Percentiles rank a stretch among this genome's conserved stretches.
phyloP scores from a whole-genome alignment of 2,329 filamentous ascomycete species.

The Lachnellula arida region DNA sequence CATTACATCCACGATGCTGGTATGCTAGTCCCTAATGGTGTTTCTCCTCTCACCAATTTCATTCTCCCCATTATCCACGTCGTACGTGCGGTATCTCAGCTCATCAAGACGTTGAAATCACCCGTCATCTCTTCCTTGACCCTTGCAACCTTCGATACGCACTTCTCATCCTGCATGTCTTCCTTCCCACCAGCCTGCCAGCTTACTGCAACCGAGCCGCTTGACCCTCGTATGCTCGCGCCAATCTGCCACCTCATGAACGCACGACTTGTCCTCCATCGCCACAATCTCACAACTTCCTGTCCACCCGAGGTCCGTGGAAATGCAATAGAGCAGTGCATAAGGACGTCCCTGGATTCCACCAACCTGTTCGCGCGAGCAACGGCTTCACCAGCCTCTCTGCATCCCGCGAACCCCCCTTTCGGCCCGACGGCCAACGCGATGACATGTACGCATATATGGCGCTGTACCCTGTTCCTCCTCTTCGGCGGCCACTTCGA shows the following conservation, averaged over 20 bases:
- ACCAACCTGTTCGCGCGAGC: slow-evolving; percentile 68
- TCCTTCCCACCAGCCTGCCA: slow-evolving; percentile 74
- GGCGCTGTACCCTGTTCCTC: slow-evolving; percentile 79
- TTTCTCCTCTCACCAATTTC: slow-evolving; percentile 59
- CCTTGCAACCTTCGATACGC: slow-evolving; percentile 72
- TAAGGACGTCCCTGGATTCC: slow-evolving; percentile 71
- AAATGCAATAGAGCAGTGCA: slow-evolving; percentile 73
- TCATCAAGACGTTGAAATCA: slow-evolving; percentile 67
- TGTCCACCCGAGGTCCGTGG: slow-evolving; percentile 62
- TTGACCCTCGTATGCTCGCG: slow-evolving; percentile 70
- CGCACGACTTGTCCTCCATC: slow-evolving; percentile 77
- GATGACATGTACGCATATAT: slow-evolving; percentile 77
- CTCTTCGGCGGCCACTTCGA: slow-evolving; percentile 70
- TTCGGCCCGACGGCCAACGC: slow-evolving; percentile 49
- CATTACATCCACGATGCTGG: slow-evolving; percentile 62
- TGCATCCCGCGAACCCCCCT: slow-evolving; percentile 30
- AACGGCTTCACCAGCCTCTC: slow-evolving; percentile 40
- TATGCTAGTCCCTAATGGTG: slow-evolving; percentile 47
- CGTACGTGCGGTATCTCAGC: slow-evolving; percentile 68
- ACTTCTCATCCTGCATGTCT: slow-evolving; percentile 70
- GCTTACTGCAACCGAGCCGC: slow-evolving; percentile 56
- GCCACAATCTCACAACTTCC: slow-evolving; percentile 77
- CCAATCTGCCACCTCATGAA: slow-evolving; percentile 77
- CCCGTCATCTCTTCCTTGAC: slow-evolving; percentile 61
- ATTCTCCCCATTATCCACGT: slow-evolving; percentile 78